Conservation (phyloP, 805 yeast genomes). For the Candida oleophila region DNA sequence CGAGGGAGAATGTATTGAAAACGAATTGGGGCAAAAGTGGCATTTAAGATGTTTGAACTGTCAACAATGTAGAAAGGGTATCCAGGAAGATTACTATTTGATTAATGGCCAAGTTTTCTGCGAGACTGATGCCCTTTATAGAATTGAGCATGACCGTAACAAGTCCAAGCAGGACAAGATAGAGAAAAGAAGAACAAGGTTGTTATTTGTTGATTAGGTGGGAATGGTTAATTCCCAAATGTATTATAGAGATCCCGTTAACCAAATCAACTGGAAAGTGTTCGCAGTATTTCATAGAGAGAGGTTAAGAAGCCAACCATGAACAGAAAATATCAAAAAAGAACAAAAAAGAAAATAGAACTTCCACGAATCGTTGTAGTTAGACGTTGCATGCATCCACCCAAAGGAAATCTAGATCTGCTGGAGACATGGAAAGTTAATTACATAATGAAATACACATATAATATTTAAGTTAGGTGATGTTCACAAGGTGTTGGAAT, state of each 20-base stretch:
- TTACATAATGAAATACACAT: too few species aligned
- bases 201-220: conserved; percentile 32
- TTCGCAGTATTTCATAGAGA: too few species aligned
- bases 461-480: too few species aligned
- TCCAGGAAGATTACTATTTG: conserved; percentile 55
- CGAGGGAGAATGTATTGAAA: conserved; percentile 88
- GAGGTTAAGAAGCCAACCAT: too few species aligned
- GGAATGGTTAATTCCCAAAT: neutral
- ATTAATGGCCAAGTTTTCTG: conserved; percentile 51
- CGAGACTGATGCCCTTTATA: conserved; percentile 42
- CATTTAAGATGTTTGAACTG: conserved; percentile 76
- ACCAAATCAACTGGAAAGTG: too few species aligned
- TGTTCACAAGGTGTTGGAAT: too few species aligned
- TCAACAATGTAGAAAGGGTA: conserved; percentile 50
- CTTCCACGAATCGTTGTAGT: too few species aligned
- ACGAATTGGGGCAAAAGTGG: conserved; percentile 67
- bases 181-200: conserved; percentile 44
- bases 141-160: conserved; percentile 22
- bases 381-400: too few species aligned
- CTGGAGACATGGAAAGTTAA: too few species aligned
- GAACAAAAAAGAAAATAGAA: too few species aligned
- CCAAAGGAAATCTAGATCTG: too few species aligned
- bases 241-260: neutral
- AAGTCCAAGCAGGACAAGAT: conserved; percentile 31
- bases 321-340: too few species aligned